Conservation (phyloP, 2,329 filamentous ascomycete genomes). For the Penicillium digitatum region DNA sequence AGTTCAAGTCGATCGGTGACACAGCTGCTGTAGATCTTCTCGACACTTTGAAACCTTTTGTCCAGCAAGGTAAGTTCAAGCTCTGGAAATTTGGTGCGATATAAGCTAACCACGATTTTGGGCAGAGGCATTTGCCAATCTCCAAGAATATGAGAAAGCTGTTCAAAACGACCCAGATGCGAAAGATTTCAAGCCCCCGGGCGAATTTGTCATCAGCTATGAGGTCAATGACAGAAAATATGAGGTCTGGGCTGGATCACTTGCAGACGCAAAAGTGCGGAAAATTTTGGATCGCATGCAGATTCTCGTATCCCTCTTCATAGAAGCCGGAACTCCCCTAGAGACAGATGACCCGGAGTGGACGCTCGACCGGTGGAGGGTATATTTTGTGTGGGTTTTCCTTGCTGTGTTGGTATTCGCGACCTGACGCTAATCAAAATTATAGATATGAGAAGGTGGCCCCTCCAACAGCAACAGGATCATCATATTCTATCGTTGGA, state of each 20-base stretch:
- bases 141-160: constrained; percentile 58
- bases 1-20: constrained; percentile 65
- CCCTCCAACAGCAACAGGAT: constrained; percentile 45
- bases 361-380: constrained; percentile 75
- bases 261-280: constrained; percentile 66
- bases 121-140: constrained; percentile 63
- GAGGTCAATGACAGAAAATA: constrained; percentile 60
- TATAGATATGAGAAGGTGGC: constrained; percentile 54
- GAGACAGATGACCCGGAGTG: constrained; percentile 67
- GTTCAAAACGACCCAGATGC: constrained; percentile 45
- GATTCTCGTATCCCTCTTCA: constrained; percentile 78
- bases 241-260: constrained; percentile 77
- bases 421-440: constrained; percentile 16
- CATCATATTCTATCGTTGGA: constrained; percentile 76
- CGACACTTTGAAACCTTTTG: constrained; percentile 58
- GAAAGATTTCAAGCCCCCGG: constrained; percentile 66
- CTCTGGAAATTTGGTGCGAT: background rate
- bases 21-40: constrained; percentile 66
- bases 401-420: background rate
- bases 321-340: constrained; percentile 84
- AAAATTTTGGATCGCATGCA: constrained; percentile 76
- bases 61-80: constrained; percentile 60
- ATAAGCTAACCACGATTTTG: background rate
- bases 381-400: constrained; percentile 71
- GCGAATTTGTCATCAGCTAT: constrained; percentile 64